Base-by-base conservation (phyloP, 1,284 basidiomycete species). In the Mycena sp. region DNA sequence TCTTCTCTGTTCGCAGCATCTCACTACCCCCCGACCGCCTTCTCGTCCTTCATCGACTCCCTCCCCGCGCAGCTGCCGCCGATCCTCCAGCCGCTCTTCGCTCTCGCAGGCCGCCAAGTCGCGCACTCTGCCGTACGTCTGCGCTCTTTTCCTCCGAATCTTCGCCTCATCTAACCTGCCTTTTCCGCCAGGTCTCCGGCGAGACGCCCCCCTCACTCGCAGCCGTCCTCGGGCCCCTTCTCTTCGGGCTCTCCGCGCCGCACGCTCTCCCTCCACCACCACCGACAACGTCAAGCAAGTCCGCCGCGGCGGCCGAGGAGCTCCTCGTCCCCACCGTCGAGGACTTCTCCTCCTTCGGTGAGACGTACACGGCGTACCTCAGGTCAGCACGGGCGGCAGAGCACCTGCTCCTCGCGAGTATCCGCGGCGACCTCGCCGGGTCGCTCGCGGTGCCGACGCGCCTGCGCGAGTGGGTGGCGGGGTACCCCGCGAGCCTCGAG, bases 321-420 rank as follows among this genome's bases (percentile, higher is more conserved):
- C 45, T 58, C 30, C 61, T 67, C 12, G 61, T 49, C 35, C 65
- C 65, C n/a, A 63, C 61, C 4, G n/a, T 61, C 19, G 65, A 67
- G 37, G 65, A 67, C 45, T 67, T 63, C 35, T 29, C 29, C 26
- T 19, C 44, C 3, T 67, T 67, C 43, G 14, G 21, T 2, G 37
- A 26, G 19, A 38, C 32, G 37, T 67, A 61, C 43, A 52, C 43
- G 86, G 86, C 89, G 71, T 97, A 95, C 73, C 87, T 96, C 45
- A 88, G 90, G 51, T 83, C 92, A 17, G 89, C 91, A 2, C 88
- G 89, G 40, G 95, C 95, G 0, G 92, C 92, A 59, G 95, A 98
- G 73, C 95, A 98, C 69, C 80, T 98, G 52, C 80, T 97, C 12
- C 85, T 97, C 17, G 84, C 93, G 0, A 95, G 90, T 74, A 90